These are phyloP conservation scores for Blastocystis sp. DNA, from an alignment of 352 stramenopile genomes.

Conservation along the genomic window DNA sequence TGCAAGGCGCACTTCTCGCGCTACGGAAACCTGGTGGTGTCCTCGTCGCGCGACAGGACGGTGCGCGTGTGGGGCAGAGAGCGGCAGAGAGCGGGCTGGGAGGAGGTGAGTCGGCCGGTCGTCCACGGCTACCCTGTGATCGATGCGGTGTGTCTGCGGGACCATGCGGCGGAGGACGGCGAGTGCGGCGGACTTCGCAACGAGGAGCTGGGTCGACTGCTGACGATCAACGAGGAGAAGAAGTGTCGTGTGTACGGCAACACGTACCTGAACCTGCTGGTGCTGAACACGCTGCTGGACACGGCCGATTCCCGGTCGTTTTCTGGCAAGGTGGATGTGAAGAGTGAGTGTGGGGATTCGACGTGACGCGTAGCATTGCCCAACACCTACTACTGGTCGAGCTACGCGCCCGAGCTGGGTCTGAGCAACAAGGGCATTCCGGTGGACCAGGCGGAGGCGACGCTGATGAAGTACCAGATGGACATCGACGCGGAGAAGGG, in stretches of 20 bases:
- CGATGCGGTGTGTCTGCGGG: slow-evolving; percentile 1
- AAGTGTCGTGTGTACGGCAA: slow-evolving; percentile 41
- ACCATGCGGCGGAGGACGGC: neutral
- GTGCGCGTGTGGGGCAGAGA: slow-evolving; percentile 56
- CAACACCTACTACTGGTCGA: slow-evolving; percentile 34
- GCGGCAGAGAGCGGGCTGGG: neutral
- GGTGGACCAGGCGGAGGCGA: slow-evolving; percentile 21
- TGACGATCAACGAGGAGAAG: slow-evolving; percentile 65
- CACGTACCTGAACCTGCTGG: slow-evolving; percentile 53
- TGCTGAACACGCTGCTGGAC: slow-evolving; percentile 28
- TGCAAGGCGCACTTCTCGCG: slow-evolving; percentile 16
- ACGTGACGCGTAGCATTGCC: slow-evolving; percentile 23
- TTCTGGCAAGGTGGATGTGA: neutral
- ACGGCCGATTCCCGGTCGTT: neutral
- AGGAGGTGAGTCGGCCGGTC: slow-evolving; percentile 29
- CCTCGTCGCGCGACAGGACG: slow-evolving; percentile 9
- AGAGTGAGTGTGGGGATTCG: neutral
- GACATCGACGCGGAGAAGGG: slow-evolving; percentile 4
- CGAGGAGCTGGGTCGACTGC: slow-evolving; percentile 23
- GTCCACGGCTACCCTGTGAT: slow-evolving; percentile 57
- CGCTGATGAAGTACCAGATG: neutral
- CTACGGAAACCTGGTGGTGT: slow-evolving; percentile 15
- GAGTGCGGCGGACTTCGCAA: neutral
- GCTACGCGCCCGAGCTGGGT: slow-evolving; percentile 35
- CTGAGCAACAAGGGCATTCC: slow-evolving; percentile 63